phyloP scores from a whole-genome alignment of 805 yeast species.

The Myxozyma udenii region DNA sequence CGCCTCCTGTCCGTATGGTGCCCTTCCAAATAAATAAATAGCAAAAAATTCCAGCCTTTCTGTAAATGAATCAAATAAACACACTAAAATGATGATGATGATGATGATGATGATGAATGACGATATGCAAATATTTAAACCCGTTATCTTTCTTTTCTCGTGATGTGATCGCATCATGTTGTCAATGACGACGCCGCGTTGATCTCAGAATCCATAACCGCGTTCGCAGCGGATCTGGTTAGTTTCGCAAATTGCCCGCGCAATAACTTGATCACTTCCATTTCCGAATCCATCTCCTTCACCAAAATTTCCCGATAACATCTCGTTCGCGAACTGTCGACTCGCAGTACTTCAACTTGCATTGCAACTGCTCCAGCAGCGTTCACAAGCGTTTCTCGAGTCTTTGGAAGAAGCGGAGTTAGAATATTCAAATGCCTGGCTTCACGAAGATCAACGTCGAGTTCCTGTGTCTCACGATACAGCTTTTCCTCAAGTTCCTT shows the following conservation, averaged over 20 bases:
- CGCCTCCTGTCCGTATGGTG: no score
- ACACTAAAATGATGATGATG: no score
- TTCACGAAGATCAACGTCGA: slow-evolving; percentile 41
- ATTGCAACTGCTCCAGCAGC: slow-evolving; percentile 50
- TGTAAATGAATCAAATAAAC: no score
- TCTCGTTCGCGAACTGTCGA: slow-evolving; percentile 48
- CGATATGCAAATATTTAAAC: no score
- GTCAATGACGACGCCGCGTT: no score
- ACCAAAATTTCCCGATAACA: slow-evolving; percentile 43
- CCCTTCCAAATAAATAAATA: no score
- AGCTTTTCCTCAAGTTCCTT: slow-evolving; percentile 40
- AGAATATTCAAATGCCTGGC: slow-evolving; percentile 45
- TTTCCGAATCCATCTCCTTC: slow-evolving; percentile 32
- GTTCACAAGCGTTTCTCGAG: slow-evolving; percentile 49
- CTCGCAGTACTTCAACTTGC: slow-evolving; percentile 56
- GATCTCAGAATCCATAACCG: no score
- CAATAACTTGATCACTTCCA: slow-evolving; percentile 4
- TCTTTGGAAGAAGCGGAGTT: slow-evolving; percentile 55
- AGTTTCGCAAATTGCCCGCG: not conserved
- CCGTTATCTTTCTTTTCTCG: no score
- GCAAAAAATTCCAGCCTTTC: no score
- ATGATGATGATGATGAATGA: no score
- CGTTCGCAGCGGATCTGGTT: no score
- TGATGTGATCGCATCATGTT: no score
- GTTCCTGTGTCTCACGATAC: slow-evolving; percentile 35